These are phyloP conservation scores for Cucurbita moschata DNA, from an alignment of 306 rosid species.

Conservation along the genomic window DNA sequence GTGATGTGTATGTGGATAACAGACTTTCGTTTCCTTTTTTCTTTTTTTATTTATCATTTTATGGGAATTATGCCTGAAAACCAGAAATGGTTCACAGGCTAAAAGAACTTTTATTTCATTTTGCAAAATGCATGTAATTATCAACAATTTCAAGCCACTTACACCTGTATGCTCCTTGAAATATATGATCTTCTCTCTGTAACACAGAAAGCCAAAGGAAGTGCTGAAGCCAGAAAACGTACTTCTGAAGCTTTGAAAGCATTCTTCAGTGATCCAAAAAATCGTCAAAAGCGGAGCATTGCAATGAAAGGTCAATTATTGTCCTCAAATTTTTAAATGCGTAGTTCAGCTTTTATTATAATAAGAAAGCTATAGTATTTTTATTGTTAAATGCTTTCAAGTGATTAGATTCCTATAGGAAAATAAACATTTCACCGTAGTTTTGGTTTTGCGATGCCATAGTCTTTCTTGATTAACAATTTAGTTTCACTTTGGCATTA, in stretches of 20 bases:
- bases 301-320: slow-evolving; percentile 59
- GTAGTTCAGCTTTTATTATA: not conserved
- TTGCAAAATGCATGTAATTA: not conserved
- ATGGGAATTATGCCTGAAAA: not conserved
- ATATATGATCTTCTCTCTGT: slow-evolving; percentile 3
- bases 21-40: not conserved
- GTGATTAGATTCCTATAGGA: not conserved
- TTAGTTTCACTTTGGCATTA: not conserved
- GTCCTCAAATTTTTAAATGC: not conserved
- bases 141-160: not conserved
- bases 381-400: not conserved
- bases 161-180: not conserved
- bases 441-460: not conserved
- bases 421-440: not conserved
- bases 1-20: not conserved
- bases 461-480: not conserved
- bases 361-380: not conserved
- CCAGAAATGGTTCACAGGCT: not conserved
- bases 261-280: slow-evolving; percentile 82
- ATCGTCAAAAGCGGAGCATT: slow-evolving; percentile 71
- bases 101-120: not conserved
- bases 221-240: slow-evolving; percentile 64
- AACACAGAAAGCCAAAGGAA: slow-evolving; percentile 81
- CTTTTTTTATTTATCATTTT: not conserved
- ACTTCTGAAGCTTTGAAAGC: slow-evolving; percentile 63